These are phyloP conservation scores for Blepharisma japonicum DNA, from an alignment of 73 alveolate genomes.

Conservation along the genomic window DNA sequence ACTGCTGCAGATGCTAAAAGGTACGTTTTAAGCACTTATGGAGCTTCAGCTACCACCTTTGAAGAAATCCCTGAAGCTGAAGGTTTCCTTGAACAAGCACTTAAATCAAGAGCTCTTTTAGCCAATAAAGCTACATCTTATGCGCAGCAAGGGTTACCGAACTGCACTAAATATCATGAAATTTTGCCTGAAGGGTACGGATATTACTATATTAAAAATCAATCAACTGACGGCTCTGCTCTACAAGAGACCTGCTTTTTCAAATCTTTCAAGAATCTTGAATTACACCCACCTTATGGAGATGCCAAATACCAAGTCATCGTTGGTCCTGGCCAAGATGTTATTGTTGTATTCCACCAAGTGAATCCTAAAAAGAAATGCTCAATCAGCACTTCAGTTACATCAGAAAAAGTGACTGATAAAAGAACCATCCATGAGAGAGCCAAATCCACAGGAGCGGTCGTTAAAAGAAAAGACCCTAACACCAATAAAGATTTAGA, in stretches of 20 bases:
- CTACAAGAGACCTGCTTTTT: background rate
- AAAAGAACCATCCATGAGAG: background rate
- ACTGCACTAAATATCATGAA: conserved; percentile 61
- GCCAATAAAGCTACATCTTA: conserved; percentile 11
- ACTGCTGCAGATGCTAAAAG: conserved; percentile 47
- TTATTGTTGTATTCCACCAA: background rate
- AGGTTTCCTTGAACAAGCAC: conserved; percentile 26
- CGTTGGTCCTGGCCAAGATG: conserved; percentile 18
- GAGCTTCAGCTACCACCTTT: background rate
- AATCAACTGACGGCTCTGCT: background rate
- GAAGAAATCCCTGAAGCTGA: background rate
- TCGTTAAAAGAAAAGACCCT: background rate
- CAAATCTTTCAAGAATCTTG: conserved; percentile 9
- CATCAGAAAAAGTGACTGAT: background rate
- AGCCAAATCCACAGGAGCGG: background rate
- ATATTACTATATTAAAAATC: background rate
- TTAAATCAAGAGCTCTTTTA: conserved; percentile 32
- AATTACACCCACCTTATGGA: conserved; percentile 22
- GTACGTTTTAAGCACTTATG: conserved; percentile 26
- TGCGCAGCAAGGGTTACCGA: conserved; percentile 64
- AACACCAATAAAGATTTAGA: background rate
- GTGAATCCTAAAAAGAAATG: background rate
- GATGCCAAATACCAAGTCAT: conserved; percentile 21
- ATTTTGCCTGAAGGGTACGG: conserved; percentile 45
- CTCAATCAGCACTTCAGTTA: background rate